Conservation (phyloP, 371 early-diverging fungal species). For the Cladochytrium tenue region DNA sequence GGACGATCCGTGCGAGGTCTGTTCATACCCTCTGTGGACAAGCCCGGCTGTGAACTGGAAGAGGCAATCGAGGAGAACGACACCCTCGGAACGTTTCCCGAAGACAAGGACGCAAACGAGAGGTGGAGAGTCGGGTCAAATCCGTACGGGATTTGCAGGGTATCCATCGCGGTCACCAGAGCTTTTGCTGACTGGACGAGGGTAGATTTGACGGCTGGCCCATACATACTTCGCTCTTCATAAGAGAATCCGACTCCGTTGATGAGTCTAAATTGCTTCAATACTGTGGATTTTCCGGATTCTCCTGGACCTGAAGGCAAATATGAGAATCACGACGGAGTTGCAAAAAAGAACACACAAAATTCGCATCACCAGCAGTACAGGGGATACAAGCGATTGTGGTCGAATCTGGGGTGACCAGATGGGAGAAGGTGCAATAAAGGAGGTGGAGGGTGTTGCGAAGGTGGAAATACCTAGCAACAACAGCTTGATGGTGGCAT, state of each 20-base stretch:
- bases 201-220: constrained; percentile 77
- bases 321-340: neutral
- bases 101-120: neutral
- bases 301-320: constrained; percentile 39
- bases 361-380: neutral
- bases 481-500: constrained; percentile 31
- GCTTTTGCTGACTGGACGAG: constrained; percentile 72
- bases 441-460: neutral
- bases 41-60: neutral
- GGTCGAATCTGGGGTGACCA: neutral
- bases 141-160: constrained; percentile 55
- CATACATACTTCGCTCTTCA: constrained; percentile 75
- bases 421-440: neutral
- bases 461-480: constrained; percentile 23
- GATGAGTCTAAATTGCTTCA: constrained; percentile 65
- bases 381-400: neutral
- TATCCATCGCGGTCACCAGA: constrained; percentile 62
- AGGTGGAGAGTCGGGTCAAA: constrained; percentile 28
- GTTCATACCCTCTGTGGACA: neutral
- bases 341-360: neutral
- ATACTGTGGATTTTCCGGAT: constrained; percentile 47
- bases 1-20: neutral
- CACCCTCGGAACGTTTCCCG: neutral
- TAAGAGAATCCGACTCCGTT: constrained; percentile 83
- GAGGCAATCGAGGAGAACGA: neutral